Conservation (phyloP, 192 early-diverging fungal species). For the Polychytrium aggregatum region DNA sequence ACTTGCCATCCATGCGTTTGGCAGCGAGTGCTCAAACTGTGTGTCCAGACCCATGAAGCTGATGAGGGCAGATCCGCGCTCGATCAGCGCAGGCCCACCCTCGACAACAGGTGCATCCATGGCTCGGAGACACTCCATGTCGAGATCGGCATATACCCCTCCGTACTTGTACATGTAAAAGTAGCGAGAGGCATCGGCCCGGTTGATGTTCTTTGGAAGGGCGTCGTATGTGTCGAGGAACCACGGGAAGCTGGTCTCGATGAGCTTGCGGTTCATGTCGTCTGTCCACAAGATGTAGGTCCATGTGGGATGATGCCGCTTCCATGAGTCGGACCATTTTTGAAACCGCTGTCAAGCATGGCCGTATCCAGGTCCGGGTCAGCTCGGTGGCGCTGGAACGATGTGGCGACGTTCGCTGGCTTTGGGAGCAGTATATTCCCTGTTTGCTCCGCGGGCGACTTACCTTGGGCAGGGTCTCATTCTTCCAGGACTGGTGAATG, state of each 20-base stretch:
- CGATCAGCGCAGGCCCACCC: neutral
- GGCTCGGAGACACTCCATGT: no score
- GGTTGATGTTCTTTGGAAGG: conserved; percentile 14
- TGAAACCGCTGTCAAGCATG: conserved; percentile 11
- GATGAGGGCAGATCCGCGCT: neutral
- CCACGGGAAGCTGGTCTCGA: conserved; percentile 19
- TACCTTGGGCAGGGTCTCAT: conserved; percentile 2
- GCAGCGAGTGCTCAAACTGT: no score
- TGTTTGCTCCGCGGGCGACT: neutral
- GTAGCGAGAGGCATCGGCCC: conserved; percentile 22
- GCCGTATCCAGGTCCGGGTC: neutral
- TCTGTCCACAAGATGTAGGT: conserved; percentile 25
- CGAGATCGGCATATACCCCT: conserved; percentile 27
- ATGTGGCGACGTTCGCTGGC: neutral
- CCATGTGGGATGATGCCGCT: no score
- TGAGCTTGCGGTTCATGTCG: conserved; percentile 11
- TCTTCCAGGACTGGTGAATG: conserved; percentile 15
- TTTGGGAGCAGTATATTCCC: neutral
- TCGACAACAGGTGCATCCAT: neutral
- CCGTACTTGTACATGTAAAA: conserved; percentile 25
- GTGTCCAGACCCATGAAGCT: conserved; percentile 20
- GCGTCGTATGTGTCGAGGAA: conserved; percentile 17
- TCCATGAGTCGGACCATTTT: conserved; percentile 17
- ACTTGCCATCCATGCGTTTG: no score
- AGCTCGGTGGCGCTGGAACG: no score